phyloP scores from a whole-genome alignment of 495 filamentous ascomycete genomes.

The Aspergillus affinis region DNA sequence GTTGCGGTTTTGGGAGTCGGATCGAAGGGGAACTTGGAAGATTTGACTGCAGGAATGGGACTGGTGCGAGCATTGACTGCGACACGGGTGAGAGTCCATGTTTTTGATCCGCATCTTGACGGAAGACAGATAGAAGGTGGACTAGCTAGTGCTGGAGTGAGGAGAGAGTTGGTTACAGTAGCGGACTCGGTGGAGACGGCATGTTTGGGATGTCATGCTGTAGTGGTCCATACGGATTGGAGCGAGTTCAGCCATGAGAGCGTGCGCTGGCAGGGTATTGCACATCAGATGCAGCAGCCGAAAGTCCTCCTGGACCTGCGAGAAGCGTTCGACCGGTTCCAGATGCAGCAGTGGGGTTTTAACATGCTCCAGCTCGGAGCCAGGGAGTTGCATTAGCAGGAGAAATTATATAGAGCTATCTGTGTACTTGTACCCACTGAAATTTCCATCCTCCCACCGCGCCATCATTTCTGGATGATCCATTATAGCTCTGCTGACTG shows the following conservation, averaged over 20 bases:
- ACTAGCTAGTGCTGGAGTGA: slow-evolving; percentile 1
- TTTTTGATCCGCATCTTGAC: slow-evolving; percentile 60
- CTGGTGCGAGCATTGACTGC: slow-evolving; percentile 60
- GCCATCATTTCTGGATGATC: no score
- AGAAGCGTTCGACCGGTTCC: slow-evolving; percentile 10
- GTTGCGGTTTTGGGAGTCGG: background rate
- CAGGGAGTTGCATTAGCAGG: background rate
- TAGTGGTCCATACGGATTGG: slow-evolving; percentile 13
- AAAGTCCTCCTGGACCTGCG: slow-evolving; percentile 11
- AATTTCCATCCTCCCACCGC: no score
- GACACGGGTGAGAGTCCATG: slow-evolving; percentile 55
- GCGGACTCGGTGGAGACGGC: slow-evolving; percentile 15
- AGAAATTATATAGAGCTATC: background rate
- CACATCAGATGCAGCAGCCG: slow-evolving; percentile 12
- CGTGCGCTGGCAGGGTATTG: slow-evolving; percentile 14
- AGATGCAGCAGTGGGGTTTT: slow-evolving; percentile 19
- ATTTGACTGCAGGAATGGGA: slow-evolving; percentile 31
- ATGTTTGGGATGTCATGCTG: slow-evolving; percentile 16
- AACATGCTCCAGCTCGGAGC: slow-evolving; percentile 15
- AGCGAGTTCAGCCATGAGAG: slow-evolving; percentile 15
- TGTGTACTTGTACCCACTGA: no score
- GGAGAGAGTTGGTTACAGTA: slow-evolving; percentile 4
- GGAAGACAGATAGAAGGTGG: slow-evolving; percentile 2
- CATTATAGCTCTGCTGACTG: no score
- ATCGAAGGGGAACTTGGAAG: background rate